A percentile compares a stretch with the other conserved stretches of the same genome.
Evolutionary conservation across 2,329 filamentous ascomycete genomes (phyloP).

Genomic region (Apiospora aurea): DNA sequence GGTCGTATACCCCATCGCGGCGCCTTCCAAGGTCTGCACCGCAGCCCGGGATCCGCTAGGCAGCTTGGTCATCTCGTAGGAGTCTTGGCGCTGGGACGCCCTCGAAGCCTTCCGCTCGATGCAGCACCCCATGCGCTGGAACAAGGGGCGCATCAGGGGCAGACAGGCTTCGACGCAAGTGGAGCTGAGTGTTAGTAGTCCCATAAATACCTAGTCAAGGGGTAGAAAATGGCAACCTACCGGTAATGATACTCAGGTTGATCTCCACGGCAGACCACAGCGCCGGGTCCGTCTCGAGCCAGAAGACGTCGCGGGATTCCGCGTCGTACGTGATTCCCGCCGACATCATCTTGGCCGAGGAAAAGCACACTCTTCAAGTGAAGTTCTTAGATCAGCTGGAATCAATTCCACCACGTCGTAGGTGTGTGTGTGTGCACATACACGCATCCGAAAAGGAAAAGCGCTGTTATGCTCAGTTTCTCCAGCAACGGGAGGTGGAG

Average conservation of each 20-base stretch:
- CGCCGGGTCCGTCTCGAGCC: slow-evolving; percentile 22
- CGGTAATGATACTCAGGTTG: slow-evolving; percentile 26
- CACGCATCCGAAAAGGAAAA: slow-evolving; percentile 23
- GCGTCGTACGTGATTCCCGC: slow-evolving; percentile 18
- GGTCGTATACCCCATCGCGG: neutral
- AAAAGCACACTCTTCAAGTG: slow-evolving; percentile 17
- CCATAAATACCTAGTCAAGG: too few species aligned
- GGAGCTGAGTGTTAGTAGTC: too few species aligned
- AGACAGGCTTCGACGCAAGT: slow-evolving; percentile 24
- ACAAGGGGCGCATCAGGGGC: slow-evolving; percentile 23
- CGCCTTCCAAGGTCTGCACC: neutral
- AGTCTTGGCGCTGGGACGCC: neutral
- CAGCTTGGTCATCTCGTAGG: neutral
- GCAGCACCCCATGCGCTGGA: slow-evolving; percentile 23
- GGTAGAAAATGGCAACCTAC: neutral
- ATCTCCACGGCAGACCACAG: slow-evolving; percentile 27
- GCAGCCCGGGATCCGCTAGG: neutral
- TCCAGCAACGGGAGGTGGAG: slow-evolving; percentile 15
- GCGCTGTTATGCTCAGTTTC: slow-evolving; percentile 19
- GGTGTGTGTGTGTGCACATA: neutral
- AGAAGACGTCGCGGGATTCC: slow-evolving; percentile 18
- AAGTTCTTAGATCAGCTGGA: neutral
- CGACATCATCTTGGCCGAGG: slow-evolving; percentile 23
- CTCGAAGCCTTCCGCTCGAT: neutral
- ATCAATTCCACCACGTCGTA: neutral